Percentiles rank a stretch among this genome's conserved stretches.
Evolutionary conservation across 768 basidiomycete genomes (phyloP).

Genomic region (Thelephora aurantiotincta): DNA sequence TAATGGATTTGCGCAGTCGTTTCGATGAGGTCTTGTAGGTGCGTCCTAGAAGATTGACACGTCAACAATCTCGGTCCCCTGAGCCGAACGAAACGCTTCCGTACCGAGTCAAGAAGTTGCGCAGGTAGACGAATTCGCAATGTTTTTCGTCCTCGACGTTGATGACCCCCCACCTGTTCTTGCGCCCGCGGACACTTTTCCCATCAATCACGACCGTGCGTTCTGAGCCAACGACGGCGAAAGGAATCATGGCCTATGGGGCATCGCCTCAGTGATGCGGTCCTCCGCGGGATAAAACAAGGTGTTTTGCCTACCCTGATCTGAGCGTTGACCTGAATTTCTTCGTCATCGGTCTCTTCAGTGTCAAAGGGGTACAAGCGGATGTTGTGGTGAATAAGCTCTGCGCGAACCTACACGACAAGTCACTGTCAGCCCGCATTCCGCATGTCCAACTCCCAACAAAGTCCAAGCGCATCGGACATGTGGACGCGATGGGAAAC

Average conservation of each 20-base stretch:
- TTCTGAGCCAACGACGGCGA: constrained; percentile 96
- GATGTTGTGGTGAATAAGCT: constrained; percentile 84
- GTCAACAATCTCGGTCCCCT: not conserved
- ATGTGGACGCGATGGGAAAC: constrained; percentile 7
- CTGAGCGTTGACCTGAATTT: constrained; percentile 74
- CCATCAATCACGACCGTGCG: constrained; percentile 91
- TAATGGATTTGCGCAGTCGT: constrained; percentile 99
- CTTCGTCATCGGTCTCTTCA: constrained; percentile 90
- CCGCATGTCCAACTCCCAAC: not conserved
- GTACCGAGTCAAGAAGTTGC: constrained; percentile 89
- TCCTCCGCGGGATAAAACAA: not conserved
- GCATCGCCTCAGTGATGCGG: not conserved
- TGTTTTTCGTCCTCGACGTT: constrained; percentile 94
- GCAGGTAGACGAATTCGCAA: constrained; percentile 95
- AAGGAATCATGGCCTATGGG: constrained; percentile 79
- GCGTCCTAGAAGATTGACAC: constrained; percentile 42
- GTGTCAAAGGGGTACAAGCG: constrained; percentile 94
- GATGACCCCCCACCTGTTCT: constrained; percentile 97
- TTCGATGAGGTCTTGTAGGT: constrained; percentile 97
- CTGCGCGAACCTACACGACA: constrained; percentile 68
- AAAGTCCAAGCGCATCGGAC: not conserved
- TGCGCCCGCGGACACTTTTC: constrained; percentile 87
- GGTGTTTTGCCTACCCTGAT: constrained; percentile 57
- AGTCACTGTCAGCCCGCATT: constrained; percentile 4
- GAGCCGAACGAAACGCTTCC: constrained; percentile 12